phyloP scores from a whole-genome alignment of 768 basidiomycete genomes.

The Agaricus subrufescens region DNA sequence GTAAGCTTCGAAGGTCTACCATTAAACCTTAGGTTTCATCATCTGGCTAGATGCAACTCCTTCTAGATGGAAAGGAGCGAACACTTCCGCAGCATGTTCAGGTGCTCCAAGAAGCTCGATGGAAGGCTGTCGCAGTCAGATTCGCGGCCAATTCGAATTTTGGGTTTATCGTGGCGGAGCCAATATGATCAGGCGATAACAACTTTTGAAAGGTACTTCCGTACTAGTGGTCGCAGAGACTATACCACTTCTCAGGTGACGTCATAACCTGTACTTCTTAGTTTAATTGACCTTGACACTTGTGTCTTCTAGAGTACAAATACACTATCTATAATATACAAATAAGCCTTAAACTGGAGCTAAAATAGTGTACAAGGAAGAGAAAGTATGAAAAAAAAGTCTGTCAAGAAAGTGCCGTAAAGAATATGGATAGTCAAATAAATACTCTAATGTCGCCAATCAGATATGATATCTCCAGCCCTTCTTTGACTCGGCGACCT shows the following conservation, averaged over 20 bases:
- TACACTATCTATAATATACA: too few relatives aligned
- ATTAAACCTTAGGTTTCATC: not conserved
- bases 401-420: too few relatives aligned
- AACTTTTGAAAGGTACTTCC: too few relatives aligned
- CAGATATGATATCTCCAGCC: conserved; percentile 2
- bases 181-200: not conserved
- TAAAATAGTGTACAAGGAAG: too few relatives aligned
- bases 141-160: not conserved
- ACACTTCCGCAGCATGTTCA: conserved; percentile 7
- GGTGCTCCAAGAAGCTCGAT: conserved; percentile 2
- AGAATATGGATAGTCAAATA: too few relatives aligned
- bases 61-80: conserved; percentile 7
- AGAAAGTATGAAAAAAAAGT: too few relatives aligned
- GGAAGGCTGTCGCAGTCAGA: conserved; percentile 3
- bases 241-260: too few relatives aligned
- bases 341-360: too few relatives aligned
- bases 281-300: too few relatives aligned
- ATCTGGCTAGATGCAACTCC: conserved; percentile 7
- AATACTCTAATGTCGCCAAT: not conserved
- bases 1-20: conserved; percentile 27
- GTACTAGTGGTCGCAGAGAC: too few relatives aligned
- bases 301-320: too few relatives aligned
- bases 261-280: too few relatives aligned
- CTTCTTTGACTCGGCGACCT: conserved; percentile 24
- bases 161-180: conserved; percentile 7